Base-by-base conservation (phyloP, 1,139 yeast species). In the Blastobotrys persicus region DNA sequence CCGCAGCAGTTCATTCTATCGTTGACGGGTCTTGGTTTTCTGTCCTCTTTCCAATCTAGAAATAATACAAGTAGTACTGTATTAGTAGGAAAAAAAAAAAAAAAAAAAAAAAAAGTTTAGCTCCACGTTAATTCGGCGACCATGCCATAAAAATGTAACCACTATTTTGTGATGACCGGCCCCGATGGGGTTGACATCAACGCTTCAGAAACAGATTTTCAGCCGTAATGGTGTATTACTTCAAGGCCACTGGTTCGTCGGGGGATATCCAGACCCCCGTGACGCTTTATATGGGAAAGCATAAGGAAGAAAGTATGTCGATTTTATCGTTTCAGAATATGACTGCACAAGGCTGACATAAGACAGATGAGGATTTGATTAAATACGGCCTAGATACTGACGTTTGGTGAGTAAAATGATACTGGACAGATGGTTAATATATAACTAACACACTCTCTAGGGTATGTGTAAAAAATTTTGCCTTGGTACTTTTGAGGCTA, bases 321-420 rank as follows among this genome's bases (percentile, higher is more conserved):
- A 16, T 12, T 11, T 18, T 18, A 18, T 7, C 2, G 31, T n/a
- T 3, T 6, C 18, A n/a, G 13, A 5, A 9, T 4, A 38, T 17
- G 20, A 5, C 20, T n/a, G n/a, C n/a, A n/a, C n/a, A n/a, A n/a
- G n/a, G n/a, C 44, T 46, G 42, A 46, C 48, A 19, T 18, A 17
- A 9, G 26, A 7, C 47, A 66, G 71, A 87, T 63, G 95, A 85
- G 60, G 78, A 80, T 20, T 69, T 88, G 51, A 83, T 88, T 51
- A 81, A 80, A 61, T 77, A 80, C 60, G 88, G 92, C 0, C 76
- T 79, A 56, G 83, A 82, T 13, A 79, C 78, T 52, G 86, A 85
- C 62, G 71, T 85, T 6, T 88, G 96, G 94, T 63, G 55, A 37
- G 64, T 50, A 16, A 9, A 23, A 23, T 23, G n/a, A 11, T 4